A percentile compares a stretch with the other conserved stretches of the same genome.
Conservation (phyloP, 305 asterid species). For the Fraxinus albicans region DNA sequence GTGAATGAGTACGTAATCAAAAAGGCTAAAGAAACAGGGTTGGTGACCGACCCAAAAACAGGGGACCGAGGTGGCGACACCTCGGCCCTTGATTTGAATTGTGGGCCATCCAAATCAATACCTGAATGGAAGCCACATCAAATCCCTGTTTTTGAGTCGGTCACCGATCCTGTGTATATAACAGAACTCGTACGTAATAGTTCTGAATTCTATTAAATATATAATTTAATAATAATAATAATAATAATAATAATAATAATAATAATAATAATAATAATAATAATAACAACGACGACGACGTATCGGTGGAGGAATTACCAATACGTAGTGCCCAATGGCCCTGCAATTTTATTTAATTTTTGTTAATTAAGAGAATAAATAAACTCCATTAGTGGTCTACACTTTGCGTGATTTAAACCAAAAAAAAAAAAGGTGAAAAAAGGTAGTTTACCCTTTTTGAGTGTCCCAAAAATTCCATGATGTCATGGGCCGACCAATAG, state of each 20-base stretch:
- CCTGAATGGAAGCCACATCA: no score
- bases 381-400: not conserved
- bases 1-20: not conserved
- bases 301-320: not conserved
- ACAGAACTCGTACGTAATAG: not conserved
- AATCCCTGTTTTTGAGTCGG: no score
- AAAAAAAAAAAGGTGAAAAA: not conserved
- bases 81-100: no score
- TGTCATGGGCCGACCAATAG: conserved; percentile 33
- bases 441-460: not conserved
- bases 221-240: no score
- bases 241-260: no score
- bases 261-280: no score
- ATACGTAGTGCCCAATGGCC: not conserved
- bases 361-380: not conserved
- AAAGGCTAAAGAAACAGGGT: no score
- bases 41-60: no score
- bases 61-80: no score
- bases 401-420: not conserved
- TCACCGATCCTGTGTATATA: no score
- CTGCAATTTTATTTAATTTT: not conserved
- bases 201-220: no score
- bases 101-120: no score
- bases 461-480: conserved; percentile 17
- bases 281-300: not conserved